phyloP scores from a whole-genome alignment of 306 rosid species.

The Cucurbita maxima region DNA sequence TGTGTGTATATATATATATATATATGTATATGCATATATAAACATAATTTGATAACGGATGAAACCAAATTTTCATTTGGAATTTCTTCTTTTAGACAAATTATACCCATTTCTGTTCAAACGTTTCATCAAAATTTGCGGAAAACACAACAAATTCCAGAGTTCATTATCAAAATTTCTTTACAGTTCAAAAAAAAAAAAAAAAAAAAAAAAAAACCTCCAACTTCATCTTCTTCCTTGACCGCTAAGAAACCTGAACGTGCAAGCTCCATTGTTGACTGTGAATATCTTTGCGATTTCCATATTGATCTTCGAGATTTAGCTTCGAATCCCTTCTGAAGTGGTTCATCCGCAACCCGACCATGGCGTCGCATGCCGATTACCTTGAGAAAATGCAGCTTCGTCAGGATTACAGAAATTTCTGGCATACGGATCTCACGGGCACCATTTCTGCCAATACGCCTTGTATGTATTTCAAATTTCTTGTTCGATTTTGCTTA shows the following conservation, averaged over 20 bases:
- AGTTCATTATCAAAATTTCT: not conserved
- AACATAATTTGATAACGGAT: too few relatives aligned
- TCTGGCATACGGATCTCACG: slow-evolving; percentile 50
- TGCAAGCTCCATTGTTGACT: not conserved
- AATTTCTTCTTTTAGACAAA: not conserved
- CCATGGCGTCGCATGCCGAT: slow-evolving; percentile 30
- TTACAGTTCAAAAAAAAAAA: not conserved
- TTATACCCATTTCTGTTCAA: not conserved
- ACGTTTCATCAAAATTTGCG: not conserved
- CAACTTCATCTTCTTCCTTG: not conserved
- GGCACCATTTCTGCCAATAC: slow-evolving; percentile 25
- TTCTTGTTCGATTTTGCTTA: not conserved
- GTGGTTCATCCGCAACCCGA: not conserved
- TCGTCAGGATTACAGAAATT: slow-evolving; percentile 37
- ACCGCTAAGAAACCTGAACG: not conserved
- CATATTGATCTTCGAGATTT: not conserved
- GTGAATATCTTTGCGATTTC: not conserved
- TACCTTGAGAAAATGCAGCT: slow-evolving; percentile 40
- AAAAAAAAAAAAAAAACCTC: too few relatives aligned
- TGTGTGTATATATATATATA: too few relatives aligned
- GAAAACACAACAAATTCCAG: not conserved
- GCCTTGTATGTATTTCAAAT: slow-evolving; percentile 17
- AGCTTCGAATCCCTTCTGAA: not conserved
- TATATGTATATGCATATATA: too few relatives aligned
- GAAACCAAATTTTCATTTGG: not conserved